Conservation (phyloP, 2,329 filamentous ascomycete genomes). For the Penicillium thymicola region DNA sequence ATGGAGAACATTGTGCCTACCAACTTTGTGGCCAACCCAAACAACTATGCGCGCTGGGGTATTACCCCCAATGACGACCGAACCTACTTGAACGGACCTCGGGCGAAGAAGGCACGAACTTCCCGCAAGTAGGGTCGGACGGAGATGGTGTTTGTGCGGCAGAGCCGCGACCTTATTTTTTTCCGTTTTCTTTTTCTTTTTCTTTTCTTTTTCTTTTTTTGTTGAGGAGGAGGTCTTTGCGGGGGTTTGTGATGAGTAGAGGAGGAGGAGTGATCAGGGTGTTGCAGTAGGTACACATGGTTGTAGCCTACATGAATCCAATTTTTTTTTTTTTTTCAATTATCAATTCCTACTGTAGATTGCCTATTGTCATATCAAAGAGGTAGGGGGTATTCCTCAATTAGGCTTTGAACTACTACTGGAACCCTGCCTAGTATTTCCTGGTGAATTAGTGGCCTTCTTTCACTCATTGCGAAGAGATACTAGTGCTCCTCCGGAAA, state of each 20-base stretch:
- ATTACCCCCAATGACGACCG: slow-evolving; percentile 12
- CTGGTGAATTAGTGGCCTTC: too few relatives aligned
- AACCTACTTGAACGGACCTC: slow-evolving; percentile 20
- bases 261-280: neutral
- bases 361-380: too few relatives aligned
- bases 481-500: too few relatives aligned
- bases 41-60: slow-evolving; percentile 24
- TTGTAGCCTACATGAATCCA: neutral
- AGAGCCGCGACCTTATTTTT: neutral
- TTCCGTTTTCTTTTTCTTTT: too few relatives aligned
- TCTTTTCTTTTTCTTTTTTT: too few relatives aligned
- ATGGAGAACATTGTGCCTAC: slow-evolving; percentile 13
- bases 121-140: neutral
- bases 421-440: too few relatives aligned
- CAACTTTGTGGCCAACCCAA: slow-evolving; percentile 24
- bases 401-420: too few relatives aligned
- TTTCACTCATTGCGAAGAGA: too few relatives aligned
- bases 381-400: too few relatives aligned
- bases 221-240: neutral
- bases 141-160: neutral
- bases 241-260: neutral
- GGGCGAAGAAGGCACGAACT: slow-evolving; percentile 2
- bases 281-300: neutral
- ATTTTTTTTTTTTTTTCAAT: neutral
- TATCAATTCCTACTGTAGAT: too few relatives aligned